These are phyloP conservation scores for Pseudisothecium myosuroides DNA, from an alignment of 225 moss, liverwort and hornwort genomes.

Conservation along the genomic window DNA sequence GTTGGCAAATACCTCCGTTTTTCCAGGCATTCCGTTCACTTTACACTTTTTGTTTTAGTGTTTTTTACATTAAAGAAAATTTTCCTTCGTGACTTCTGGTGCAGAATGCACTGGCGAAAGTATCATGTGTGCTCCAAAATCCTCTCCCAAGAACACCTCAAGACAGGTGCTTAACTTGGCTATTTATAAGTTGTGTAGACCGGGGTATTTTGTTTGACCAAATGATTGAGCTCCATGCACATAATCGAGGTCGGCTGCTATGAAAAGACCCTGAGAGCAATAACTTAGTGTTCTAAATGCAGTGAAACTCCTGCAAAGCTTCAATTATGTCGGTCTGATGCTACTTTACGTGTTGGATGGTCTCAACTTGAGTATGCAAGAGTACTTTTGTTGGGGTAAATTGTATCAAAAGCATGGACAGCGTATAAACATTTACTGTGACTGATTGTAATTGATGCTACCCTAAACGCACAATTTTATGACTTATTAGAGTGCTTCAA, in stretches of 20 bases:
- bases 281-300: neutral
- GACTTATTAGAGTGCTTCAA: neutral
- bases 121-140: neutral
- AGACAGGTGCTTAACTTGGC: neutral
- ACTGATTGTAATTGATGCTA: neutral
- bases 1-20: neutral
- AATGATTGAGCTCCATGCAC: neutral
- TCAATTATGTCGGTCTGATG: neutral
- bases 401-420: neutral
- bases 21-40: neutral
- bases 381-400: neutral
- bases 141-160: neutral
- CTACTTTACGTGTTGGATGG: neutral
- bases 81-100: neutral
- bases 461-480: too few relatives aligned
- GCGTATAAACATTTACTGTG: neutral
- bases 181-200: neutral
- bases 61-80: too few relatives aligned
- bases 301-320: neutral
- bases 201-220: neutral
- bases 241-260: neutral
- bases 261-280: neutral
- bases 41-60: neutral
- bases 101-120: neutral
- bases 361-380: neutral